Evolutionary conservation across 768 basidiomycete genomes (phyloP).

Genomic region (Royoungia palumana): DNA sequence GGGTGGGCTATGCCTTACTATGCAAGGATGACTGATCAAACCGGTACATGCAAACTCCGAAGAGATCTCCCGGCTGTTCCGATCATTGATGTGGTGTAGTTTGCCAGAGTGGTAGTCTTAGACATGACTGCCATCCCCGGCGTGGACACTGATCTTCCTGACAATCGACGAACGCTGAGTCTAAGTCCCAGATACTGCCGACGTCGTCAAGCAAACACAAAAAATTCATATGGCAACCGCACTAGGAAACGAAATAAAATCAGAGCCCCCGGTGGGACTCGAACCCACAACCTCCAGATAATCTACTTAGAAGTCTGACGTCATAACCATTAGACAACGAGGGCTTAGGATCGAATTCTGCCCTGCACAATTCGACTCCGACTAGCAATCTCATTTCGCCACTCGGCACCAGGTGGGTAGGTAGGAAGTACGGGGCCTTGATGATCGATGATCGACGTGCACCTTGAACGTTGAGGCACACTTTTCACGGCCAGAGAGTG

Average conservation of each 20-base stretch:
- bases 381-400: no score
- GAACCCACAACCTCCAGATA: slow-evolving; percentile 86
- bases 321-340: slow-evolving; percentile 89
- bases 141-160: no score
- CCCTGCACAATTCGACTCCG: background rate
- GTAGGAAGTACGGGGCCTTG: no score
- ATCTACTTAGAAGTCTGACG: slow-evolving; percentile 87
- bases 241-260: slow-evolving; percentile 15
- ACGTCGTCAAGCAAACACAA: slow-evolving; percentile 8
- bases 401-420: no score
- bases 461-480: background rate
- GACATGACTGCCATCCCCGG: no score
- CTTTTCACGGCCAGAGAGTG: background rate
- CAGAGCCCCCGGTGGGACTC: slow-evolving; percentile 76
- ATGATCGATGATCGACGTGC: background rate
- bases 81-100: background rate
- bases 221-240: slow-evolving; percentile 2
- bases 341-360: slow-evolving; percentile 39
- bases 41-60: slow-evolving; percentile 4
- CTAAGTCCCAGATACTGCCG: no score
- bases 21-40: slow-evolving; percentile 7
- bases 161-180: no score
- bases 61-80: background rate
- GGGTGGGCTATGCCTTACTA: slow-evolving; percentile 10
- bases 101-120: no score